Conservation (phyloP, 345 rosid species). For the Cardiospermum halicacabum region DNA sequence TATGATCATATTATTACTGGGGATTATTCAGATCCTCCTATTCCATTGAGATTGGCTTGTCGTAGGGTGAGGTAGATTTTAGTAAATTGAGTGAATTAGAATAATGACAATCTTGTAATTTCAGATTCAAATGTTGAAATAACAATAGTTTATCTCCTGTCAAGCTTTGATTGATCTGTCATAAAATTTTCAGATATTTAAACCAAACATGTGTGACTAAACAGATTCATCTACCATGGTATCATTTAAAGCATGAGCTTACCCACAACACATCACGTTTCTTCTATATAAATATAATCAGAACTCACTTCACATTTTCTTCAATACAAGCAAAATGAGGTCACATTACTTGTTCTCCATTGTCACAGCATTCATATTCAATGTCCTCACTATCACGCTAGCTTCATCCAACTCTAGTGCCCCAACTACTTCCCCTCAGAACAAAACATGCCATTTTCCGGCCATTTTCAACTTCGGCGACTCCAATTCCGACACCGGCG, state of each 20-base stretch:
- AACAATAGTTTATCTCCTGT: no score
- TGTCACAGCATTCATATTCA: neutral
- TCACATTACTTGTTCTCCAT: neutral
- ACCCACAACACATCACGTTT: no score
- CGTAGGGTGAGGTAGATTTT: slow-evolving; percentile 2
- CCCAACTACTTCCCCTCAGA: neutral
- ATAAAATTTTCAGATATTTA: no score
- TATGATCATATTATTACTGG: slow-evolving; percentile 30
- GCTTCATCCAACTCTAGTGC: neutral
- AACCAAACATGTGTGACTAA: no score
- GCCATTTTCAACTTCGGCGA: slow-evolving; percentile 95
- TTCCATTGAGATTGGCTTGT: slow-evolving; percentile 40
- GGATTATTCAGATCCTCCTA: slow-evolving; percentile 34
- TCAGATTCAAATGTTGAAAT: no score
- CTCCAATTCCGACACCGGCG: slow-evolving; percentile 95
- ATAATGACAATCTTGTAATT: no score
- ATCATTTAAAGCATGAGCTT: no score
- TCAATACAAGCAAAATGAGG: slow-evolving; percentile 13
- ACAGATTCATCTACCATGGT: no score
- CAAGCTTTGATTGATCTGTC: no score
- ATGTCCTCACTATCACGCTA: neutral
- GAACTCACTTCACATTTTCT: neutral
- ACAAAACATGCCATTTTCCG: slow-evolving; percentile 41
- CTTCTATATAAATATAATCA: neutral
- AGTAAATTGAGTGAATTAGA: neutral